Conservation (phyloP, 23 red algal genomes). For the Gracilaria domingensis region DNA sequence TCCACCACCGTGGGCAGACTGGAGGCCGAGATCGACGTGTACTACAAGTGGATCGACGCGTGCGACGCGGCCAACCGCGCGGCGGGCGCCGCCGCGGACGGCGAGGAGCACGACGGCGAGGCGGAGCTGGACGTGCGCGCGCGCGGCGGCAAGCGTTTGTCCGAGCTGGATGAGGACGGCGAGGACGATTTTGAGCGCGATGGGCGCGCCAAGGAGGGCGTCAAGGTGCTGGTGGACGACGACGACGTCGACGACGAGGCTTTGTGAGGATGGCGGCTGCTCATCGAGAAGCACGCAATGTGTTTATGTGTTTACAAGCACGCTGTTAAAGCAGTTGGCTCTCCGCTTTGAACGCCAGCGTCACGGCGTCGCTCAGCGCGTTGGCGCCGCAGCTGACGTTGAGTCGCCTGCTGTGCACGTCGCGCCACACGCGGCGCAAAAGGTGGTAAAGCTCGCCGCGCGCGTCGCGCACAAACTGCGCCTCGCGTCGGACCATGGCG, state of each 20-base stretch:
- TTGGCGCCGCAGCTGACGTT: slow-evolving; percentile 13
- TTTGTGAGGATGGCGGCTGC: neutral
- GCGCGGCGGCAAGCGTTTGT: too few relatives aligned
- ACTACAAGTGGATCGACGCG: slow-evolving; percentile 77
- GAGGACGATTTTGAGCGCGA: neutral
- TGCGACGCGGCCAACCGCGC: slow-evolving; percentile 52
- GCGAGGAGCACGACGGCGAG: neutral
- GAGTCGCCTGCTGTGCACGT: neutral
- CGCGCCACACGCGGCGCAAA: neutral
- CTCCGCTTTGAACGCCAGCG: neutral
- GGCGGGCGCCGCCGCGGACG: neutral
- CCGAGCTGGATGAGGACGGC: neutral
- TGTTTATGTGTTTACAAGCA: too few relatives aligned
- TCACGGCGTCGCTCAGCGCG: slow-evolving; percentile 20
- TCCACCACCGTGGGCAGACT: slow-evolving; percentile 41
- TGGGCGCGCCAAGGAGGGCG: neutral
- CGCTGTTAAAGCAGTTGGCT: slow-evolving; percentile 1
- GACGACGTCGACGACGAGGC: slow-evolving; percentile 19
- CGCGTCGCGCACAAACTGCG: slow-evolving; percentile 21
- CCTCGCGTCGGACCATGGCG: slow-evolving; percentile 11
- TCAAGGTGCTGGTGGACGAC: slow-evolving; percentile 4
- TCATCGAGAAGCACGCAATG: neutral
- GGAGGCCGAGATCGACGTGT: slow-evolving; percentile 71
- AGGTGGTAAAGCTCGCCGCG: slow-evolving; percentile 26
- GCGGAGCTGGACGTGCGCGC: too few relatives aligned